These are phyloP conservation scores for Halteria grandinella DNA, from an alignment of 73 alveolate genomes.

Conservation along the genomic window DNA sequence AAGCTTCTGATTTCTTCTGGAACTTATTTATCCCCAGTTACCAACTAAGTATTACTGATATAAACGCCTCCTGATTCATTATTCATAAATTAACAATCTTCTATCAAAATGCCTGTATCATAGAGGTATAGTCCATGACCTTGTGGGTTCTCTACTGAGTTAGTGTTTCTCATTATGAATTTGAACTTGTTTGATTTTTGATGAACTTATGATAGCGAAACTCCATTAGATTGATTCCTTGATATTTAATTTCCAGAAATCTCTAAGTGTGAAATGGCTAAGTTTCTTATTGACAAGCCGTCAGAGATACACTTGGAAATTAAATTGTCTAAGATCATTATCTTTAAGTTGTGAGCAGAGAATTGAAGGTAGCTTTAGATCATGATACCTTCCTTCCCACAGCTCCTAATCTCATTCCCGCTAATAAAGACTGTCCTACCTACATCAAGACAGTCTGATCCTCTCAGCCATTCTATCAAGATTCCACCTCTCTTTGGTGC, in stretches of 20 bases:
- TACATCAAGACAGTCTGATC: not conserved
- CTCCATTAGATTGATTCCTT: not conserved
- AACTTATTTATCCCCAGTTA: too few species aligned
- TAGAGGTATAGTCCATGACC: too few species aligned
- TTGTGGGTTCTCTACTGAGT: too few species aligned
- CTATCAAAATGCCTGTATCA: too few species aligned
- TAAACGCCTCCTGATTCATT: too few species aligned
- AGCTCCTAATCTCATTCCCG: not conserved
- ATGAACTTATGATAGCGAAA: conserved; percentile 18
- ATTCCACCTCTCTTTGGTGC: not conserved
- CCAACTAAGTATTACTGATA: too few species aligned
- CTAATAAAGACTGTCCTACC: not conserved
- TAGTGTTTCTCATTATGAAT: conserved; percentile 30
- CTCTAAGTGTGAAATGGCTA: conserved; percentile 21
- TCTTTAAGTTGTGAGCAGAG: conserved; percentile 35
- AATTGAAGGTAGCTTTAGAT: not conserved
- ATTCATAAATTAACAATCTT: too few species aligned
- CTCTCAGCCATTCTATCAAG: conserved; percentile 8
- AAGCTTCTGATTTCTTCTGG: too few species aligned
- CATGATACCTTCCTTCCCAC: not conserved
- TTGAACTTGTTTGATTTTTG: conserved; percentile 41
- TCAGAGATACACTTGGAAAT: not conserved
- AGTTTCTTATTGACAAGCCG: conserved; percentile 1
- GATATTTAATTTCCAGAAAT: not conserved
- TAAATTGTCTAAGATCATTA: not conserved